phyloP scores from a whole-genome alignment of 2,329 filamentous ascomycete species.

The Berkeleyomyces basicola region DNA sequence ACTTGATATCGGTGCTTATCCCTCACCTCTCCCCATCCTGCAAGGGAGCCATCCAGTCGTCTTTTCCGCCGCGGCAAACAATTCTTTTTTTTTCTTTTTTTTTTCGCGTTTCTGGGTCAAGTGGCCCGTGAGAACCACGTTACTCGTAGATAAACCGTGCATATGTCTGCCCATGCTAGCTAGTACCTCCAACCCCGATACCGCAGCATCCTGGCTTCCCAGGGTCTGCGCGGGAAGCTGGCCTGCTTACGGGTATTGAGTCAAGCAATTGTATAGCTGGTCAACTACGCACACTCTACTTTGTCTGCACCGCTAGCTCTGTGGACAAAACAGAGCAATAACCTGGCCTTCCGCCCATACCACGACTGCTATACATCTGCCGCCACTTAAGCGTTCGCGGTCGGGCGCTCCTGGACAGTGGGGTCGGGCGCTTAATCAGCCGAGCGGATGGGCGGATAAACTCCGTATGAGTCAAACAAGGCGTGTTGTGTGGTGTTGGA shows the following conservation, averaged over 20 bases:
- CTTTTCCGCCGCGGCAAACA: not conserved
- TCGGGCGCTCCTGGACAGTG: too few relatives aligned
- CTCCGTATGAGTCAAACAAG: too few relatives aligned
- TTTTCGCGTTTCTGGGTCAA: not conserved
- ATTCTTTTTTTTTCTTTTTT: not conserved
- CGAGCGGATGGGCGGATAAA: too few relatives aligned
- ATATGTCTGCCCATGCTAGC: not conserved
- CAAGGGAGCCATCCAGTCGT: not conserved
- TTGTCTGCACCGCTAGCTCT: not conserved
- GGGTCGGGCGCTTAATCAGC: too few relatives aligned
- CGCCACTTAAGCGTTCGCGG: too few relatives aligned
- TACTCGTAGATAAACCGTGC: not conserved
- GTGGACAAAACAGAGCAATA: too few relatives aligned
- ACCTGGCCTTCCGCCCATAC: too few relatives aligned
- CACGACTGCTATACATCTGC: too few relatives aligned
- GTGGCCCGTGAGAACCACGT: not conserved
- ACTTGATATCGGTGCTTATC: not conserved
- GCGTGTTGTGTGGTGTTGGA: too few relatives aligned
- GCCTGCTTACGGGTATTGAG: not conserved
- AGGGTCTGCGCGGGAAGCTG: not conserved
- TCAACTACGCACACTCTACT: not conserved
- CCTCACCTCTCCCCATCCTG: not conserved
- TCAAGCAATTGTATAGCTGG: not conserved
- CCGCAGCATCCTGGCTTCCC: not conserved
- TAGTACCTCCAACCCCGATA: not conserved